Evolutionary conservation across 352 stramenopile genomes (phyloP), one percentile per base, ranked within the genome.

Genomic region (Blastocystis sp.): DNA sequence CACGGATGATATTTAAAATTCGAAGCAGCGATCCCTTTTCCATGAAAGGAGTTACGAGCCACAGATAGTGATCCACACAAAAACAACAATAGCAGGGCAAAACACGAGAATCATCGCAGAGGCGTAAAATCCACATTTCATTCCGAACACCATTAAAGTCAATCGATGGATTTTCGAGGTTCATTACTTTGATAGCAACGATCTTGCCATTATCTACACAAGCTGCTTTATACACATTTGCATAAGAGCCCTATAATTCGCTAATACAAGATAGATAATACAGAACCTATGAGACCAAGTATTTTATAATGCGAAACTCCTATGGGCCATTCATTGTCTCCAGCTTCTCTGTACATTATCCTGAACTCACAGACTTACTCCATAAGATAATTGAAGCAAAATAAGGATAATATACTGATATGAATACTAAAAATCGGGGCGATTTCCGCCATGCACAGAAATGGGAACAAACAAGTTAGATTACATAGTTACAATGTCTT

Each of bases 401-500:
- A 34, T 34, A 34, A 34, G 30, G 30, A 34, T 34, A 34, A 34
- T 34, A 34, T 34, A 59, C 50, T 59, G 20, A n/a, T 59, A n/a
- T 13, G 20, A 59, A 59, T 59, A 59, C 50, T 59, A 59, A 59
- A 59, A 59, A 59, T n/a, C 50, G 11, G 11, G 50, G 50, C 50
- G 13, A 59, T 68, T 68, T 68, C 59, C n/a, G 20, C n/a, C 59
- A 59, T 13, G 50, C 3, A 59, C 1, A 59, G 20, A 59, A n/a
- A n/a, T n/a, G 50, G 13, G 50, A 59, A 59, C 50, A 59, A 59
- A 13, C 50, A 41, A 41, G n/a, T 9, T 53, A 75, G n/a, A 64
- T 65, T 85, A 85, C 43, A 85, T 26, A 50, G 73, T 66, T 66
- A 85, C 34, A 30, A 85, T 53, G 47, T 85, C 53, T 65, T 85